Conservation (phyloP, 2,329 filamentous ascomycete genomes). For the Alternaria consortialis region DNA sequence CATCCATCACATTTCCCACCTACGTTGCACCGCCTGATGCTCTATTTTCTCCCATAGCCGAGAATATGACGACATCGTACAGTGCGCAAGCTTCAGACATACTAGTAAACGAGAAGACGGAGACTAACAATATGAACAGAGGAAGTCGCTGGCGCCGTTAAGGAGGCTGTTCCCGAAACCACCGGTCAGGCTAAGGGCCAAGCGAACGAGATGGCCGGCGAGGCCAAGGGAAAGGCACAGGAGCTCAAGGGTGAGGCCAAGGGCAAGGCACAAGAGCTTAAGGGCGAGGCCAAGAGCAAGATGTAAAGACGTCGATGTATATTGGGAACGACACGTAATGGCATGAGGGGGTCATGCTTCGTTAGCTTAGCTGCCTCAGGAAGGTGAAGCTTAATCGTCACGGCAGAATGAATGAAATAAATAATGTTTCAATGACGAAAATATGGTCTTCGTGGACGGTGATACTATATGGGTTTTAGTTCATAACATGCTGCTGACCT, state of each 20-base stretch:
- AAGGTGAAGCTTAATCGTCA: background rate
- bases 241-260: slow-evolving; percentile 54
- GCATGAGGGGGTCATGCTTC: background rate
- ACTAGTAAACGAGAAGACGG: background rate
- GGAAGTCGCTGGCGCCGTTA: slow-evolving; percentile 57
- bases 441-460: background rate
- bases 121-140: slow-evolving; percentile 53
- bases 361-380: background rate
- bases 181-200: slow-evolving; percentile 52
- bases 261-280: slow-evolving; percentile 54
- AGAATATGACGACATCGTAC: slow-evolving; percentile 23
- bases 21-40: slow-evolving; percentile 10
- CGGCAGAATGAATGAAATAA: slow-evolving; percentile 8
- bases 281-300: slow-evolving; percentile 59
- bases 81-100: background rate
- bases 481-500: background rate
- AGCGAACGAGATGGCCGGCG: slow-evolving; percentile 51
- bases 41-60: slow-evolving; percentile 6
- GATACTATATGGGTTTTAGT: background rate
- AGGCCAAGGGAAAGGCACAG: slow-evolving; percentile 57
- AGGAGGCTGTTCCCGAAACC: slow-evolving; percentile 43
- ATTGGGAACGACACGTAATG: slow-evolving; percentile 7
- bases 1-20: background rate
- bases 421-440: slow-evolving; percentile 9
- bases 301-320: slow-evolving; percentile 33